Conservation (phyloP, 129 eudicot genomes). For the Helichrysum umbraculigerum region DNA sequence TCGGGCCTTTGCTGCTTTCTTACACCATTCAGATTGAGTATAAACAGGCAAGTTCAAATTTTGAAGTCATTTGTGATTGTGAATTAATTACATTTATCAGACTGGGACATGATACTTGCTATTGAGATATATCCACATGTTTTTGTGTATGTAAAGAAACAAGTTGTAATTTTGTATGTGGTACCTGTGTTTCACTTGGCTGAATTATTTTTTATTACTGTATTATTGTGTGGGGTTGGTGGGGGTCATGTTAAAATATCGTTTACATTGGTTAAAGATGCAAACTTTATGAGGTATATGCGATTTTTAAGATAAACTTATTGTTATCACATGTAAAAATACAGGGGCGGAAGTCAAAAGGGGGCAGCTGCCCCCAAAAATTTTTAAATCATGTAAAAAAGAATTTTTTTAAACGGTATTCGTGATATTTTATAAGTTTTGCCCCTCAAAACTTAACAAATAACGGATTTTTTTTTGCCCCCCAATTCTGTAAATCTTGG, state of each 20-base stretch:
- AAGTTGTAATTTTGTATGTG: background rate
- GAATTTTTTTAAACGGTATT: no score
- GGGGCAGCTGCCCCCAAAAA: no score
- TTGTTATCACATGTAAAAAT: background rate
- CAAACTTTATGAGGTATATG: background rate
- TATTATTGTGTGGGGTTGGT: background rate
- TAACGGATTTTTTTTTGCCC: no score
- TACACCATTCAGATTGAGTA: constrained; percentile 82
- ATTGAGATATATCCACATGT: constrained; percentile 6
- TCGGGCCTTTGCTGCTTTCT: constrained; percentile 84
- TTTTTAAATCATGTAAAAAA: no score
- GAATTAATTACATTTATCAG: background rate
- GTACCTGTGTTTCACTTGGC: background rate
- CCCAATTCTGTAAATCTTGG: no score
- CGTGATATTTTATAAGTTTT: no score
- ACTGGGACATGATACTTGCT: background rate
- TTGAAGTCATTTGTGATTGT: constrained; percentile 6
- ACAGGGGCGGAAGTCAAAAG: no score
- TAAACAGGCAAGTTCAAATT: constrained; percentile 61
- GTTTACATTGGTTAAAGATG: background rate
- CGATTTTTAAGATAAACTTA: background rate
- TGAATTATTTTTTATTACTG: background rate
- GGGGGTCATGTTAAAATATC: background rate
- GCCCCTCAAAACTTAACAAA: no score
- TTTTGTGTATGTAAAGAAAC: constrained; percentile 18